Base-by-base conservation (phyloP, 805 yeast species). In the Yamadazyma paraphyllophila region DNA sequence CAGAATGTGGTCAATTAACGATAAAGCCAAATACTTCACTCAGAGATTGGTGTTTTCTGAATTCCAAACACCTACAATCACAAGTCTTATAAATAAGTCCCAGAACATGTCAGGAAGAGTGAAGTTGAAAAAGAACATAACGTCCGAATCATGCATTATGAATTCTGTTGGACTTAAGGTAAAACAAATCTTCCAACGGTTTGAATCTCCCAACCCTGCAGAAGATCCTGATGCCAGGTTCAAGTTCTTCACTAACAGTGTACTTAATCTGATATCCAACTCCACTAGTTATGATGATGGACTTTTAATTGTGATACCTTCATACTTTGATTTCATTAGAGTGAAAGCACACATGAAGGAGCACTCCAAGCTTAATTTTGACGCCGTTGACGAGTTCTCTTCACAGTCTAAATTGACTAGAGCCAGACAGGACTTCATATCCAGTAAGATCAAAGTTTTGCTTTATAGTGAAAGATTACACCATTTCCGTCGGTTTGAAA, bases 381-480 rank as follows among this genome's bases (percentile, higher is more conserved):
- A 81, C 11, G 80, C 85, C 33, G 72, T 88, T 38, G 89, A 91
- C 61, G 99, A 94, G 65, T 94, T 94, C 65, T 76, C 95, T 2
- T 65, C 80, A 1, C 85, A 81, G 51, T 73, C 85, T n/a, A 83
- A 85, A 46, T 62, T 88, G 29, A 80, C 89, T 1, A 74, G 88
- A 39, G 79, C 83, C 14, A 76, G 98, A 53, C 76, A 88, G 7
- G 67, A 76, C 32, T 94, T 94, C 60, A 79, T 77, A 27, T 74
- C 79, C 35, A 78, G 78, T 2, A 76, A 82, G 45, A 68, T 72
- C 26, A 83, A 86, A 56, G 75, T 92, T 24, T 62, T 94, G 69
- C 66, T 94, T n/a, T 92, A 92, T 65, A 88, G 97, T 0, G 98
- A 92, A 58, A 83, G 99, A 74, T 71, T 92, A 61, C 98, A 94